Conservation (phyloP, 2,329 filamentous ascomycete species). For the Furcasterigmium furcatum region DNA sequence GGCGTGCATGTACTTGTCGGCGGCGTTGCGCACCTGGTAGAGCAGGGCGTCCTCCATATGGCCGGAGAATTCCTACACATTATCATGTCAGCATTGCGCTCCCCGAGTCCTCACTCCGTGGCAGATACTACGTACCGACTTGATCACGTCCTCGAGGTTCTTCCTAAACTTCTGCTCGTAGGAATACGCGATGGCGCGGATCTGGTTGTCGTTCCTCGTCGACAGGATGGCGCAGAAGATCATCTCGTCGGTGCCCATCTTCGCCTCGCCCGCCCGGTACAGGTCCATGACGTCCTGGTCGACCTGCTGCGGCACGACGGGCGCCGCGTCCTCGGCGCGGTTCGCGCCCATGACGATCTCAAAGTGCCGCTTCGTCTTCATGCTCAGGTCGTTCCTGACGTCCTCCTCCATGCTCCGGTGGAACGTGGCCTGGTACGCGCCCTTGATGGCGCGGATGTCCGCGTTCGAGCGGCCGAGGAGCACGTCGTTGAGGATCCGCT, state of each 20-base stretch:
- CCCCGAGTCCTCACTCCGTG: no score
- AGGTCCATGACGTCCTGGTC: constrained; percentile 74
- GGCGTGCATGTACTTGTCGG: constrained; percentile 81
- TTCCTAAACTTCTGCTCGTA: constrained; percentile 73
- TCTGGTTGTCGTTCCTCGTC: constrained; percentile 73
- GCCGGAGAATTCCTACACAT: constrained; percentile 71
- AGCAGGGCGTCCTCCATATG: constrained; percentile 88
- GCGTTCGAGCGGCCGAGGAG: constrained; percentile 81
- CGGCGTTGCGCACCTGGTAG: constrained; percentile 72
- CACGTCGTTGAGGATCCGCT: constrained; percentile 80
- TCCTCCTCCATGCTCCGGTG: constrained; percentile 64
- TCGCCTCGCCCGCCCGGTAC: constrained; percentile 73
- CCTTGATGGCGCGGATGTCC: constrained; percentile 83
- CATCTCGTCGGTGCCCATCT: constrained; percentile 69
- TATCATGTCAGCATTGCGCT: neutral
- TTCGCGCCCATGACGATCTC: constrained; percentile 73
- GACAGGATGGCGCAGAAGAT: constrained; percentile 77
- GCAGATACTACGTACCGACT: constrained; percentile 53
- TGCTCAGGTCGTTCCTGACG: constrained; percentile 74
- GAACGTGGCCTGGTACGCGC: constrained; percentile 68
- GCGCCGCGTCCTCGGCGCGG: constrained; percentile 74
- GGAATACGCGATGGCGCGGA: constrained; percentile 73
- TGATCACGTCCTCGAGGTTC: constrained; percentile 69
- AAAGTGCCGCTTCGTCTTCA: constrained; percentile 85
- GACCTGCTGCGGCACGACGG: constrained; percentile 68